Evolutionary conservation across 2,329 filamentous ascomycete species (phyloP), one percentile per base, ranked within the genome.

Genomic region (Cladosporium cucumerinum): DNA sequence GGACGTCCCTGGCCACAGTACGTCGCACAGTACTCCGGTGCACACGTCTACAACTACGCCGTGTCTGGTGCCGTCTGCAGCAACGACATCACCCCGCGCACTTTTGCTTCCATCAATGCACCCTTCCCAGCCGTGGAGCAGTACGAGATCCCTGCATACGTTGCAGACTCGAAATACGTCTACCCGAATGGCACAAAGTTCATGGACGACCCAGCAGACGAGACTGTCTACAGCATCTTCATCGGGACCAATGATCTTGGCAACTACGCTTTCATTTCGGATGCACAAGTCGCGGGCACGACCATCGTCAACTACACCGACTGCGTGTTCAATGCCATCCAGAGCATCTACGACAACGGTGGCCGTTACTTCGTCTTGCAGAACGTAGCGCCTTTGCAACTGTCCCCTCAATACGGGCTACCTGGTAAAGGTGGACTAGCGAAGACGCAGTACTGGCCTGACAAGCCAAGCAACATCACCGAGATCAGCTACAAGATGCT

Each of bases 211-310:
- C 81, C 80, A 2, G 70, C 82, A 1, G 77, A 84, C 32, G 86
- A 87, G 67, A 91, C 89, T 0, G 86, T 91, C 2, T 93, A 92
- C 72, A 83, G 86, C 1, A 84, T 93, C 59, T 93, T 89, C 89
- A 92, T 93, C 70, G 91, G 91, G 3, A 93, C 90, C 26, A 94
- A 94, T 73, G 91, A 95, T 72, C 79, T 94, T 11, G 90, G 90
- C 25, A 82, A 80, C 64, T 77, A 82, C 60, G 88, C 84, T 10
- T 89, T 93, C 72, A 75, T 93, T 34, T 86, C 83, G 5, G 88
- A 92, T 72, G 82, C 81, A 26, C 87, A 92, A 73, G 76, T 82
- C 5, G 70, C 78, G 0, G 84, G 83, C 14, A 87, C 86, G 26
- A 88, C 85, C 1, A 82, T 93, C 6, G 79, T 82, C 1, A 83